A percentile compares a stretch with the other conserved stretches of the same genome.
Evolutionary conservation across 129 eudicot species (phyloP).

Genomic region (sunflower (Helianthus annuus)): DNA sequence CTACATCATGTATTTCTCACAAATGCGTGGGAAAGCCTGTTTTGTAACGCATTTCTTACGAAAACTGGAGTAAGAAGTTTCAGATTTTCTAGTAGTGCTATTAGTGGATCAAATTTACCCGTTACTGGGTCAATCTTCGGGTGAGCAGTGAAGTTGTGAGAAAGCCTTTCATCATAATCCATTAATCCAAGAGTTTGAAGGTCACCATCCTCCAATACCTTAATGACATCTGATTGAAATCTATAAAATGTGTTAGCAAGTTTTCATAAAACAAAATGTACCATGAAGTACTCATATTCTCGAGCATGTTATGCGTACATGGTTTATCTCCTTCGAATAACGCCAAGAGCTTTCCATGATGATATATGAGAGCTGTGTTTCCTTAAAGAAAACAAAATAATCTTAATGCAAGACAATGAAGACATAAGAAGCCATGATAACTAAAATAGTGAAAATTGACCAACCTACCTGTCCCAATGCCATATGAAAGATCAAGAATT

Average conservation of each 20-base stretch:
- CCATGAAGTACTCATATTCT: conserved; percentile 12
- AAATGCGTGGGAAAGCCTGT: too few species aligned
- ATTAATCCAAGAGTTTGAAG: conserved; percentile 91
- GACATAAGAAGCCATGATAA: conserved; percentile 13
- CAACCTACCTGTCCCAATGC: conserved; percentile 76
- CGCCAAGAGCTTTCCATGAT: conserved; percentile 90
- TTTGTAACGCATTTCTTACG: too few species aligned
- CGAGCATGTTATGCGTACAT: conserved; percentile 43
- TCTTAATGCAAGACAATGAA: background rate
- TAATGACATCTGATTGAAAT: conserved; percentile 59
- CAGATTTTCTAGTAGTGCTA: too few species aligned
- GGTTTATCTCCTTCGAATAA: conserved; percentile 96
- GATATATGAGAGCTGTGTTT: conserved; percentile 91
- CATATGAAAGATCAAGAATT: conserved; percentile 79
- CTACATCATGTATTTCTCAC: too few species aligned
- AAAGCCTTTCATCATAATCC: conserved; percentile 91
- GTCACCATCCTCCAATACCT: conserved; percentile 96
- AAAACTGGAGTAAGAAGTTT: too few species aligned
- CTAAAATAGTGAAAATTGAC: background rate
- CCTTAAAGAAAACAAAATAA: conserved; percentile 43
- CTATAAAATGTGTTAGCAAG: background rate
- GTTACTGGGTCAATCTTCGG: conserved; percentile 98
- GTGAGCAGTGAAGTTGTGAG: conserved; percentile 93
- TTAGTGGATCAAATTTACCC: conserved; percentile 42
- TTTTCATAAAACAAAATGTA: background rate